Percentiles rank a stretch among this genome's conserved stretches.
phyloP scores from a whole-genome alignment of 495 filamentous ascomycete species.

The Mycothermus thermophilus region DNA sequence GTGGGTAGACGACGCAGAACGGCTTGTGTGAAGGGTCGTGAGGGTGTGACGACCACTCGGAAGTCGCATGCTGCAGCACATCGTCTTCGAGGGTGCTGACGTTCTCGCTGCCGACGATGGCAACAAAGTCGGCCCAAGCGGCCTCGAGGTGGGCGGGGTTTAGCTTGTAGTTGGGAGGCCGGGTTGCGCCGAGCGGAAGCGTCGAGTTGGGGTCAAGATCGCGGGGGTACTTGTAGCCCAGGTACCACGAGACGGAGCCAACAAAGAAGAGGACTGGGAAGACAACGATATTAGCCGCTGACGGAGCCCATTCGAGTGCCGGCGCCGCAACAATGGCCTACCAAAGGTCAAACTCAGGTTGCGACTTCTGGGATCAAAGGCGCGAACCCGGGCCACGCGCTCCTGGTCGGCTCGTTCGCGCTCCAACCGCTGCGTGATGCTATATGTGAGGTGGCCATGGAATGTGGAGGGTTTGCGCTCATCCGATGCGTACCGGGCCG shows the following conservation, averaged over 20 bases:
- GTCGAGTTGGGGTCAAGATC: conserved; percentile 57
- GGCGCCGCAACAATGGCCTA: too few relatives aligned
- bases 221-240: conserved; percentile 49
- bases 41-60: conserved; percentile 79
- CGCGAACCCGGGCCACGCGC: conserved; percentile 43
- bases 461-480: conserved; percentile 37
- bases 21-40: conserved; percentile 31
- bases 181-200: conserved; percentile 46
- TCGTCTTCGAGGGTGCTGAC: conserved; percentile 62
- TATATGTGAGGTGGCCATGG: conserved; percentile 77
- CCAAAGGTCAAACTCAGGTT: conserved; percentile 51
- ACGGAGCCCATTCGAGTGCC: too few relatives aligned
- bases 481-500: conserved; percentile 11
- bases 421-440: conserved; percentile 60
- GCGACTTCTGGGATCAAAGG: conserved; percentile 37
- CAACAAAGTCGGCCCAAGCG: conserved; percentile 82
- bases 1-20: conserved; percentile 53
- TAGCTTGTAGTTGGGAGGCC: conserved; percentile 53
- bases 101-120: conserved; percentile 71
- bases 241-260: conserved; percentile 51
- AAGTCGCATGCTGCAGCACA: conserved; percentile 58
- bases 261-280: conserved; percentile 42
- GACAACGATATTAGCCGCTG: neutral
- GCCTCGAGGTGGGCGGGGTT: conserved; percentile 69
- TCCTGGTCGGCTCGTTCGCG: conserved; percentile 59